phyloP scores from a whole-genome alignment of 495 filamentous ascomycete genomes.

The Thermothielavioides terrestris region DNA sequence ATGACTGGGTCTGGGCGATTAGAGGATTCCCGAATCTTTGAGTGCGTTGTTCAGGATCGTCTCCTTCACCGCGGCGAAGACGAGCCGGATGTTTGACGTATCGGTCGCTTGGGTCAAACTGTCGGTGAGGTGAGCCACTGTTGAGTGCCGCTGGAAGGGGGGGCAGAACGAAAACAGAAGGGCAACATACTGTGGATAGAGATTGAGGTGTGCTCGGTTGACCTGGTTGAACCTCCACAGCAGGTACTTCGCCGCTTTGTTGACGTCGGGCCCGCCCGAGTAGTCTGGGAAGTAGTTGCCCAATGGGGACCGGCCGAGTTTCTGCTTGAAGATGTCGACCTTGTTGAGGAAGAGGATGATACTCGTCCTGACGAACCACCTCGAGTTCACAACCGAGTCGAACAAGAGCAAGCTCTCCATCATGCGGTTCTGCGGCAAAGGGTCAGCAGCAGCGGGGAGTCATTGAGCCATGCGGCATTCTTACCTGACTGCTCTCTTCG shows the following conservation, averaged over 20 bases:
- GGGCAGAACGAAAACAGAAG: no score
- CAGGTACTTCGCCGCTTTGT: conserved; percentile 93
- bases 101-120: conserved; percentile 98
- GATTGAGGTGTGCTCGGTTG: conserved; percentile 88
- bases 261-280: conserved; percentile 93
- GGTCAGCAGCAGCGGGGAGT: conserved; percentile 13
- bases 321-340: conserved; percentile 94
- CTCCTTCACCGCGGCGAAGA: conserved; percentile 97
- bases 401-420: conserved; percentile 97
- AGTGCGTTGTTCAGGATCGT: conserved; percentile 97
- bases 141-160: background rate
- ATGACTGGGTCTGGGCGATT: conserved; percentile 20
- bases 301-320: conserved; percentile 79
- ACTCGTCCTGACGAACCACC: conserved; percentile 98
- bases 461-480: conserved; percentile 8
- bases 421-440: conserved; percentile 74
- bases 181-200: conserved; percentile 95
- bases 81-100: conserved; percentile 93
- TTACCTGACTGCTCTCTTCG: conserved; percentile 93
- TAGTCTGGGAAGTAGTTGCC: conserved; percentile 97
- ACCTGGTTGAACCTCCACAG: conserved; percentile 99
- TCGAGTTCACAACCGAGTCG: conserved; percentile 95
- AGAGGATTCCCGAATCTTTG: conserved; percentile 96
- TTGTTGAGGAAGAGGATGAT: conserved; percentile 99
- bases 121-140: conserved; percentile 26